Base-by-base conservation (phyloP, 257 asterid species). In the Thymus quinquecostatus region DNA sequence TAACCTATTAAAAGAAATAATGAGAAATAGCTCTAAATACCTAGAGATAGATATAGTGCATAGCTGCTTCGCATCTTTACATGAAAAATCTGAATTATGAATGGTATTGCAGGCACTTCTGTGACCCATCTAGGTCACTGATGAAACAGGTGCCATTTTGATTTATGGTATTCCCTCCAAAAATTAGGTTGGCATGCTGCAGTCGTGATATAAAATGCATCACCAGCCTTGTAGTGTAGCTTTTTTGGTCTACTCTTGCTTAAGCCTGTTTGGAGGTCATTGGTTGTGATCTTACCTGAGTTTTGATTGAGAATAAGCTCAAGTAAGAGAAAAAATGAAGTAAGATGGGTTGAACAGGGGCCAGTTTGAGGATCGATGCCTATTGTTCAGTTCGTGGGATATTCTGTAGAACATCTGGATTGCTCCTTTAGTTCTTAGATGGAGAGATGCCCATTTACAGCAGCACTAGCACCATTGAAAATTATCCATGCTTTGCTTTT, bases 91-190 rank as follows among this genome's bases (percentile, higher is more conserved):
- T 88, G 79, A 85, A 86, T 78, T 68, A 66, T 62, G 69, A 73
- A 85, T 85, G 85, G 71, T 82, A 79, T 89, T 89, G 96, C 92
- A 89, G 96, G 96, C 82, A 82, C 89, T 60, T 50, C 76, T 61
- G 70, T 76, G 78, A 48, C 76, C 82, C 74, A 66, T 79, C 77
- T 75, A 80, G 88, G 82, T 75, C 85, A 77, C 81, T 77, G 90
- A 73, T 73, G 92, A 73, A 21, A 80, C 88, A 82, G 78, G 75
- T 70, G 80, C 27, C 78, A 72, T 77, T 81, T 76, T 79, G 86
- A 79, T 79, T 69, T 78, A 80, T 69, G 86, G 83, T 83, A 80
- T 79, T 73, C 82, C 76, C 57, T 81, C 34, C 86, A 76, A 71
- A 85, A 71, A 76, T 72, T 86, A 83, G 81, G 67, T 64, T 83